phyloP scores from a whole-genome alignment of 2,329 filamentous ascomycete species.

The Colletotrichum kahawae region DNA sequence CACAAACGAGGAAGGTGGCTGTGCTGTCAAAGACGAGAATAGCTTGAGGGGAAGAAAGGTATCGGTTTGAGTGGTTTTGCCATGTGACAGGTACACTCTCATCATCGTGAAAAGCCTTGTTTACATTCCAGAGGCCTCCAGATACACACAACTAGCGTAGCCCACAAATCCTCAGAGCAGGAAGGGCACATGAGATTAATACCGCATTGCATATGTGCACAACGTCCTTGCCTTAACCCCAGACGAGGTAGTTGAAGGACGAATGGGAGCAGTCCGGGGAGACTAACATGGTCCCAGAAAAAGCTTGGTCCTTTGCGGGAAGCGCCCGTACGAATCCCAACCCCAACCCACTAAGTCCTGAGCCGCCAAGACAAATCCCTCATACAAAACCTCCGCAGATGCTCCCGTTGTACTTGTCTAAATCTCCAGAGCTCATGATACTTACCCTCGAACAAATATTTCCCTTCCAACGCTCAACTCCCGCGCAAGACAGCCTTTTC shows the following conservation, averaged over 20 bases:
- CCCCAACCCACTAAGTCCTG: neutral
- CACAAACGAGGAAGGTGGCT: neutral
- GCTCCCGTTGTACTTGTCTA: neutral
- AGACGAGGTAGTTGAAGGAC: neutral
- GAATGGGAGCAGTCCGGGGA: neutral
- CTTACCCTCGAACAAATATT: neutral
- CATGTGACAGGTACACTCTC: neutral
- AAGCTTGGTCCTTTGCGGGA: neutral
- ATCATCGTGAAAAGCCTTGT: neutral
- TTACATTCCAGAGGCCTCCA: conserved; percentile 1
- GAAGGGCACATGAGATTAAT: neutral
- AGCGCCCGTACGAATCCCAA: neutral
- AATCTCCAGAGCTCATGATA: neutral
- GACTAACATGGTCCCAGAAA: neutral
- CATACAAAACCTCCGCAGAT: neutral
- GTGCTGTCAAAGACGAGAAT: neutral
- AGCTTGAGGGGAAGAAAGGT: neutral
- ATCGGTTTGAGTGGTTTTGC: neutral
- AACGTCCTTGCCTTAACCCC: neutral
- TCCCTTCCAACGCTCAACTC: neutral
- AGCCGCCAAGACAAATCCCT: neutral
- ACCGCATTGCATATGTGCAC: conserved; percentile 4
- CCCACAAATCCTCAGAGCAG: neutral
- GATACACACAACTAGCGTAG: neutral
- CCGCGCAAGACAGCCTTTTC: neutral